phyloP scores from a whole-genome alignment of 345 rosid genomes.

The Triadica sebifera region DNA sequence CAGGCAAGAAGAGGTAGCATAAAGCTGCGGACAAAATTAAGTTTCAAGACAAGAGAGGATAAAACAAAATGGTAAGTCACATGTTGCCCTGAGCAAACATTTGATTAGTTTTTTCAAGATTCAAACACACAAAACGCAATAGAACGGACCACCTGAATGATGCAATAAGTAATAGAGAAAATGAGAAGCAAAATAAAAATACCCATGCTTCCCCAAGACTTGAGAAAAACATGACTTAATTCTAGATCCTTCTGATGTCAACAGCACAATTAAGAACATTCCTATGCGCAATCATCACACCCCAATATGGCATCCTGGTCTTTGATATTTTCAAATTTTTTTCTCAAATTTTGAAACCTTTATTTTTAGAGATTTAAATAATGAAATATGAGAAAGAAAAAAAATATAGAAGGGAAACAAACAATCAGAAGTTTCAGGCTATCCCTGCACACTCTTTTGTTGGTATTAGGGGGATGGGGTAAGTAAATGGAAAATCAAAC shows the following conservation, averaged over 20 bases:
- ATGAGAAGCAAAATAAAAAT: background rate
- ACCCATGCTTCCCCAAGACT: background rate
- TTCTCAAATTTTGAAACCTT: background rate
- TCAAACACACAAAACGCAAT: background rate
- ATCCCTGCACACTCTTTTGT: background rate
- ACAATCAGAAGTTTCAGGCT: background rate
- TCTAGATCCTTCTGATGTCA: background rate
- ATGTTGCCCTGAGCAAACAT: background rate
- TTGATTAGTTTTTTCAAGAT: too few relatives aligned
- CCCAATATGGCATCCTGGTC: background rate
- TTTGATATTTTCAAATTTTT: background rate
- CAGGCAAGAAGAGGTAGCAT: background rate
- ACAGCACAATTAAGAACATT: background rate
- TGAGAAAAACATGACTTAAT: background rate
- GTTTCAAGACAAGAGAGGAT: background rate
- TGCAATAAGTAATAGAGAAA: background rate
- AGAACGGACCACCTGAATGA: background rate
- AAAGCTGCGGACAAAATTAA: background rate
- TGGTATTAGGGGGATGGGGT: background rate
- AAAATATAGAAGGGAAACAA: background rate
- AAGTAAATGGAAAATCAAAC: background rate
- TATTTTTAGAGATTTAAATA: background rate
- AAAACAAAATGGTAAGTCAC: background rate
- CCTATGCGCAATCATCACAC: background rate
- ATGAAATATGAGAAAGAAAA: background rate